Base-by-base conservation (phyloP, 176 grass and related monocot species). In the Hsuehochloa calcarea region DNA sequence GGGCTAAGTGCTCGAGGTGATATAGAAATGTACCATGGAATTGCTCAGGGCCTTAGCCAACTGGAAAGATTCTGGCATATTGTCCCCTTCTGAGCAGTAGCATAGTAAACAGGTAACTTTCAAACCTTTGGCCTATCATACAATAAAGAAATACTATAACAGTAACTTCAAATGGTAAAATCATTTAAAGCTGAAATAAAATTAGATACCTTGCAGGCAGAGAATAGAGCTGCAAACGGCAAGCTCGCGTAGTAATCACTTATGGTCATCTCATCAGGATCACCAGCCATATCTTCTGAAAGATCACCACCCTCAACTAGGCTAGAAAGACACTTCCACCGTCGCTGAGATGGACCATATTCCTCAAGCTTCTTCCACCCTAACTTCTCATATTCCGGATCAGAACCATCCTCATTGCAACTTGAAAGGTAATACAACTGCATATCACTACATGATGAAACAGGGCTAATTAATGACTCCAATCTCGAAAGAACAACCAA, bases 31-130 rank as follows among this genome's bases (percentile, higher is more conserved):
- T 91, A 95, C 96, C 91, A 16, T 80, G 80, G 65, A 95, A 92
- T 35, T 89, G 89, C 74, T 93, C 91, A 82, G 88, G 83, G 63
- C 35, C 86, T 79, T 90, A 69, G 93, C 85, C 72, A 95, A 93
- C 54, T 93, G 89, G 74, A 98, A 98, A 51, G 96, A 93, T 82
- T 98, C 93, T 87, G 93, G 88, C 66, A 98, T 90, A 85, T 95
- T 98, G 62, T 98, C 93, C 26, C 93, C 96, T 91, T 98, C 96
- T 31, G 96, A 98, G 72, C 96, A 98, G 81, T 98, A 98, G 74
- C 96, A 90, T 75, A 93, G 76, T 60, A 95, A 80, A 79, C 96
- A 98, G 49, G 85, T 93, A 80, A 98, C 93, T 87, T 91, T 95
- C 74, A 95, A 34, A 34, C 91, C 91, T 90, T 92, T 93, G 67